Conservation (phyloP, 805 yeast genomes). For the Komagataella ulmi region DNA sequence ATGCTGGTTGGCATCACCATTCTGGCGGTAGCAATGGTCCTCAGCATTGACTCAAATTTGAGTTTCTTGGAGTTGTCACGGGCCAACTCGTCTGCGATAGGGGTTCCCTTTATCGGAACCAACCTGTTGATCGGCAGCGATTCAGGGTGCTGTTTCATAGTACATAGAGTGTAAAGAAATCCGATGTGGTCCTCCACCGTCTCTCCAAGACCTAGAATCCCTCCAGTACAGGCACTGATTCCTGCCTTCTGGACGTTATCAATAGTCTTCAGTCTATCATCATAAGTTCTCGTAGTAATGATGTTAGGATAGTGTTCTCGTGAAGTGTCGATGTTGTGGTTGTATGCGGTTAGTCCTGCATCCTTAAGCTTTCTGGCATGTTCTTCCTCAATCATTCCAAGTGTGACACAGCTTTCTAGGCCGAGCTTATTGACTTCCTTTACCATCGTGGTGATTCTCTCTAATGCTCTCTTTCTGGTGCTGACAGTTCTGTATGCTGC, state of each 20-base stretch:
- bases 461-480: slow-evolving; percentile 59
- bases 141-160: slow-evolving; percentile 65
- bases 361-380: slow-evolving; percentile 47
- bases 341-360: slow-evolving; percentile 73
- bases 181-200: slow-evolving; percentile 59
- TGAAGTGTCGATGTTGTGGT: slow-evolving; percentile 72
- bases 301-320: slow-evolving; percentile 66
- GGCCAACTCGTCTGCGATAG: slow-evolving; percentile 43
- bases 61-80: slow-evolving; percentile 23
- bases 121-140: slow-evolving; percentile 69
- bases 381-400: slow-evolving; percentile 62
- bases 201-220: slow-evolving; percentile 71
- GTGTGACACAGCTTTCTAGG: slow-evolving; percentile 69
- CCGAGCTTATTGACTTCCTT: slow-evolving; percentile 47
- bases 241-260: slow-evolving; percentile 51
- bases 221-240: slow-evolving; percentile 64
- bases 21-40: slow-evolving; percentile 68
- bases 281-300: slow-evolving; percentile 56
- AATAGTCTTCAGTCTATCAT: slow-evolving; percentile 59
- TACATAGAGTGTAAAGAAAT: slow-evolving; percentile 52
- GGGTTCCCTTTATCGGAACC: slow-evolving; percentile 73
- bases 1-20: slow-evolving; percentile 61
- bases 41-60: slow-evolving; percentile 45
- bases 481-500: slow-evolving; percentile 84
- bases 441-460: slow-evolving; percentile 53